Base-by-base conservation (phyloP, 495 filamentous ascomycete species). In the Elasticomyces elasticus region DNA sequence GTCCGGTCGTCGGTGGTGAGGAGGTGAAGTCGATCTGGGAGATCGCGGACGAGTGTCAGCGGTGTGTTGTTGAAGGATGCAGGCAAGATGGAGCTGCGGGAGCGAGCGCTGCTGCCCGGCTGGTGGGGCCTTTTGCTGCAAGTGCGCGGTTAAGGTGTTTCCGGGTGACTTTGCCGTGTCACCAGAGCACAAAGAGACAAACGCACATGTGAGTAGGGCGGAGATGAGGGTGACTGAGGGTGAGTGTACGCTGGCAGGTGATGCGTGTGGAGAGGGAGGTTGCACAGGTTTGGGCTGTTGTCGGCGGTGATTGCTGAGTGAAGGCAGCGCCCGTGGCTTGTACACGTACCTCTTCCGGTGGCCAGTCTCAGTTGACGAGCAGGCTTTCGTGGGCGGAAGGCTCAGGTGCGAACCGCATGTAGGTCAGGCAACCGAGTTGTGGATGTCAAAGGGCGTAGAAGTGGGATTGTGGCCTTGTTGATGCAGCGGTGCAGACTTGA, bases 41-140 rank as follows among this genome's bases (percentile, higher is more conserved):
- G 26, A 26, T 49, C 19, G 45, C 25, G 25, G 15, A 30, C 24
- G 19, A 49, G 19, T 23, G 45, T 49, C 45, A 49, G 45, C 26
- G 31, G 31, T 30, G 25, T 51, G 47, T 30, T 49, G 19, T 45
- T 10, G 42, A 45, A 45, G 41, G 41, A 45, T 37, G 33, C 10
- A 37, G 33, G 33, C 10, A 9, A 24, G 19, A 27, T 28, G 7
- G 19, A 40, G 30, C 15, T 7, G 15, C 7, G 30, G 35, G 35
- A 40, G 35, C 35, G 35, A 45, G 42, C 4, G 2, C 42, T 19
- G 42, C 19, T n/a, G 35, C 19, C 35, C 4, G 12, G 35, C 35
- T 12, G 35, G 13, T 5, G 42, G 42, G 23, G 42, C 19, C 42
- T 45, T 23, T 4, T 23, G 19, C 22, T 38, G 51, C 26, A 24